phyloP scores from a whole-genome alignment of 2,329 filamentous ascomycete species.

The Calonectria montana region DNA sequence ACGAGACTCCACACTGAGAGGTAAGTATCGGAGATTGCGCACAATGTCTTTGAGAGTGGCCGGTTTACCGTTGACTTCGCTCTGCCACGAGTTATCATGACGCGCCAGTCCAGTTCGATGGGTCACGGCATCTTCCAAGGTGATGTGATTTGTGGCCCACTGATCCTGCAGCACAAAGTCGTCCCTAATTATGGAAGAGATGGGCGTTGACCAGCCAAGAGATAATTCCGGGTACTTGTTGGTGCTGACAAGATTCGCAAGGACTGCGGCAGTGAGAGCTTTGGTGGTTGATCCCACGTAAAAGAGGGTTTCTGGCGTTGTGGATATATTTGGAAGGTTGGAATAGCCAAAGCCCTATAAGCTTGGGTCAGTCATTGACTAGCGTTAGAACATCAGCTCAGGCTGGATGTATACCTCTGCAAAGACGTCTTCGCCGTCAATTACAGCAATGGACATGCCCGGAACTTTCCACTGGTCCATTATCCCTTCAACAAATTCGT shows the following conservation, averaged over 20 bases:
- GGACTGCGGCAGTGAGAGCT: constrained; percentile 61
- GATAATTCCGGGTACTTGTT: constrained; percentile 41
- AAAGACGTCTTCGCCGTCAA: constrained; percentile 39
- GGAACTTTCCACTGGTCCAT: constrained; percentile 42
- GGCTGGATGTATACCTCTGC: constrained; percentile 30
- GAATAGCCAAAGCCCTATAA: constrained; percentile 41
- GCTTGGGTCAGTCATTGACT: neutral
- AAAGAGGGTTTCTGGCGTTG: constrained; percentile 61
- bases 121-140: constrained; percentile 64
- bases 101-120: constrained; percentile 63
- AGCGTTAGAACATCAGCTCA: neutral
- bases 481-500: neutral
- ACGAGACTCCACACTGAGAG: neutral
- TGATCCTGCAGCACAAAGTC: constrained; percentile 64
- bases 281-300: constrained; percentile 68
- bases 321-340: constrained; percentile 52
- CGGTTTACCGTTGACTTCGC: constrained; percentile 42
- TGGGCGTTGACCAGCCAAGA: constrained; percentile 59
- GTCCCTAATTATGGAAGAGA: constrained; percentile 59
- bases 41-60: neutral
- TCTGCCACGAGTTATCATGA: constrained; percentile 48
- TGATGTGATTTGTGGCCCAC: constrained; percentile 60
- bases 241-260: constrained; percentile 62
- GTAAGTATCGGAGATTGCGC: neutral
- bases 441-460: constrained; percentile 41